Evolutionary conservation across 225 moss, liverwort and hornwort species (phyloP).

Genomic region (Rhytidiadelphus loreus): DNA sequence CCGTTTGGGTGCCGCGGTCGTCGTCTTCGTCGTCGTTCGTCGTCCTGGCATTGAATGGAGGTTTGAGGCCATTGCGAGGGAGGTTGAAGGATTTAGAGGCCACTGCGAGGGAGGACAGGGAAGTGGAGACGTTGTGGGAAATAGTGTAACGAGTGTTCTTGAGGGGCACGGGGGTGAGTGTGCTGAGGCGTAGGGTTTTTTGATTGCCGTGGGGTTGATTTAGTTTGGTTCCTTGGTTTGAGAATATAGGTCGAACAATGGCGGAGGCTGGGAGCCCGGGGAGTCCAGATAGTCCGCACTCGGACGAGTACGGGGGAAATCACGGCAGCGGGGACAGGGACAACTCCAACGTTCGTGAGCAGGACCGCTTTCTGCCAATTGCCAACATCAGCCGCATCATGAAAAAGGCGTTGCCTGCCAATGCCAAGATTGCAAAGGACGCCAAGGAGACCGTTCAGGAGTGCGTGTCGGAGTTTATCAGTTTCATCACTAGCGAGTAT

Average conservation of each 20-base stretch:
- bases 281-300: conserved; percentile 82
- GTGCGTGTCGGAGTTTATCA: conserved; percentile 98
- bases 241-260: conserved; percentile 36
- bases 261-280: conserved; percentile 79
- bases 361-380: conserved; percentile 93
- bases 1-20: background rate
- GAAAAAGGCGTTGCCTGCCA: conserved; percentile 92
- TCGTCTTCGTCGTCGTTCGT: background rate
- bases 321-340: conserved; percentile 79
- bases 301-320: conserved; percentile 80
- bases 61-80: background rate
- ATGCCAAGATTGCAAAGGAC: conserved; percentile 97
- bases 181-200: background rate
- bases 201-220: background rate
- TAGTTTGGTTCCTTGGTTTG: background rate
- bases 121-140: background rate
- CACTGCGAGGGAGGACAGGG: background rate
- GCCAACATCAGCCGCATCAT: conserved; percentile 91
- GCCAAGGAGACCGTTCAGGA: conserved; percentile 98
- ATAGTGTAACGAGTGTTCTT: background rate
- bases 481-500: conserved; percentile 99
- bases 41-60: background rate
- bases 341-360: conserved; percentile 89
- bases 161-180: background rate
- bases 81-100: background rate